Evolutionary conservation across 441 rosid species (phyloP).

Genomic region (Adansonia grandidieri): DNA sequence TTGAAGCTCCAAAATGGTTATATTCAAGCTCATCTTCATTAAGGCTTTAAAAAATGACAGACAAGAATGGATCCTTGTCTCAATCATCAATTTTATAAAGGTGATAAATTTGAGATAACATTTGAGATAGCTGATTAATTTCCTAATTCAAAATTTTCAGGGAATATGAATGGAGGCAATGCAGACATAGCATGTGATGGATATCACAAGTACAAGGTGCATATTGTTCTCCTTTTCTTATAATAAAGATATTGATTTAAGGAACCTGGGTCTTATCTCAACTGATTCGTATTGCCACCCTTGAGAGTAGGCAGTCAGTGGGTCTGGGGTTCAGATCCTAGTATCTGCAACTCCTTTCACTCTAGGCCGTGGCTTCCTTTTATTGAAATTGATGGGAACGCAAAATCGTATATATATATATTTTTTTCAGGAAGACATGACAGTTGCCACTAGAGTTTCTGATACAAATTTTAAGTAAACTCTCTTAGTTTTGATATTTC

Average conservation of each 20-base stretch:
- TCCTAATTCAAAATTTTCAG: slow-evolving; percentile 31
- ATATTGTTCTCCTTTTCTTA: neutral
- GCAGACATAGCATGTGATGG: slow-evolving; percentile 67
- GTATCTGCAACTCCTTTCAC: no score
- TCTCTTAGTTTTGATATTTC: neutral
- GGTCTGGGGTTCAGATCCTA: no score
- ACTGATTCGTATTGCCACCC: no score
- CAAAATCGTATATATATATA: no score
- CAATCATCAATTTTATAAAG: neutral
- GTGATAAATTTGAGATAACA: neutral
- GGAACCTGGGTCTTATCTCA: no score
- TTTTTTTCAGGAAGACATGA: neutral
- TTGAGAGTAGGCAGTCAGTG: no score
- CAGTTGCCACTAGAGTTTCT: neutral
- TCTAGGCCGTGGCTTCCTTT: no score
- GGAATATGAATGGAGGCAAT: slow-evolving; percentile 36
- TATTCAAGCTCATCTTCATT: neutral
- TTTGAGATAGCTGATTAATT: neutral
- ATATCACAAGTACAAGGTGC: slow-evolving; percentile 75
- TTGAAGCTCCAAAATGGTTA: neutral
- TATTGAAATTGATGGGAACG: no score
- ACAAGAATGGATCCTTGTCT: neutral
- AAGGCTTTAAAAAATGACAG: neutral
- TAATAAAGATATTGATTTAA: neutral
- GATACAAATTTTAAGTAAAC: neutral